phyloP scores from a whole-genome alignment of 768 basidiomycete species.

The Imleria badia region DNA sequence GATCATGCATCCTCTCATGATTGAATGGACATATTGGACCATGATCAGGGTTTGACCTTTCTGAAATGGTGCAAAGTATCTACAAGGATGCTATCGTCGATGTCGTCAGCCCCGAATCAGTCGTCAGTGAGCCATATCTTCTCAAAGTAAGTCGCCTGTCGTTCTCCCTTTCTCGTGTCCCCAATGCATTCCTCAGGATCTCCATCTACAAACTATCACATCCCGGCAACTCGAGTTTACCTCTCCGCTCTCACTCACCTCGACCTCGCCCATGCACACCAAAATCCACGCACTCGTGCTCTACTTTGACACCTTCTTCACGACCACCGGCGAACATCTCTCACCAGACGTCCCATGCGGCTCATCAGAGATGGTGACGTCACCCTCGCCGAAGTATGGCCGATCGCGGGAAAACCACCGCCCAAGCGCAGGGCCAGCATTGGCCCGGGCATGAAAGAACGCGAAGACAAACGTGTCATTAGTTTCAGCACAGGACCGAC shows the following conservation, averaged over 20 bases:
- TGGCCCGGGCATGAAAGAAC: conserved; percentile 43
- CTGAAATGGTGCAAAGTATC: conserved; percentile 71
- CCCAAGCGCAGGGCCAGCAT: conserved; percentile 59
- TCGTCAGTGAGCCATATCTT: conserved; percentile 60
- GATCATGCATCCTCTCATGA: background rate
- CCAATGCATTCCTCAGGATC: conserved; percentile 52
- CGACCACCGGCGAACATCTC: conserved; percentile 52
- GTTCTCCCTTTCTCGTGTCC: background rate
- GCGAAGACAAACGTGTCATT: conserved; percentile 41
- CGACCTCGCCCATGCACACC: conserved; percentile 55
- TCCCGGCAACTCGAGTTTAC: conserved; percentile 76
- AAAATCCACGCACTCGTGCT: conserved; percentile 80
- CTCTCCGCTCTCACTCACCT: conserved; percentile 70
- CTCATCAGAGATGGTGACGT: conserved; percentile 59
- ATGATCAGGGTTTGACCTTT: conserved; percentile 78
- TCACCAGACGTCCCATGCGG: conserved; percentile 51
- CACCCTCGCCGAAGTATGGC: conserved; percentile 76
- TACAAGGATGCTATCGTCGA: conserved; percentile 86
- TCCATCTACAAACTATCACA: conserved; percentile 64
- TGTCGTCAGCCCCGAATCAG: conserved; percentile 61
- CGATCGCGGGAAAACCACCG: conserved; percentile 64
- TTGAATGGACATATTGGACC: background rate
- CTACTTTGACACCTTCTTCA: conserved; percentile 97
- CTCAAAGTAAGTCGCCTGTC: conserved; percentile 58
- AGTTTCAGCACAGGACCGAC: conserved; percentile 91